phyloP scores from a whole-genome alignment of 768 basidiomycete species.

The Sutorius australiensis region DNA sequence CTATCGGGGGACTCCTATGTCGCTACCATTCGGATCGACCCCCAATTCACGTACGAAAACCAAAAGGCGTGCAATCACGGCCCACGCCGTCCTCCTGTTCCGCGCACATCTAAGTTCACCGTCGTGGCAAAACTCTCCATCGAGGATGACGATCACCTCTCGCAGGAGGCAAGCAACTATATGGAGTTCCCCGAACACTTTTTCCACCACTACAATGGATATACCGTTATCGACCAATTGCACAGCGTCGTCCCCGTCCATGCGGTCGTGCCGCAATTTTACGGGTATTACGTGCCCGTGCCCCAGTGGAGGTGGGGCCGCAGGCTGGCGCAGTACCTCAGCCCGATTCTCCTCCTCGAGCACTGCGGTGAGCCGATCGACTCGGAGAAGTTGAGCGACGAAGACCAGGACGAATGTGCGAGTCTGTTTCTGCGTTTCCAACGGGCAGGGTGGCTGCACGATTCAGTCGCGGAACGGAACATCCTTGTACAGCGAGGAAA shows the following conservation, averaged over 20 bases:
- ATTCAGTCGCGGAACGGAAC: constrained; percentile 42
- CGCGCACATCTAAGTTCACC: constrained; percentile 35
- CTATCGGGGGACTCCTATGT: not conserved
- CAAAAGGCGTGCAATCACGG: constrained; percentile 10
- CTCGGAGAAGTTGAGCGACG: constrained; percentile 26
- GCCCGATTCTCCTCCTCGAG: constrained; percentile 46
- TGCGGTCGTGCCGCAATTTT: constrained; percentile 60
- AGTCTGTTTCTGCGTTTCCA: constrained; percentile 42
- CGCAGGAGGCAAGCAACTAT: constrained; percentile 27
- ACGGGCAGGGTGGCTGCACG: constrained; percentile 35
- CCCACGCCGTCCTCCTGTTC: not conserved
- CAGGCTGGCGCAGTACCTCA: constrained; percentile 15
- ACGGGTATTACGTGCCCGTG: constrained; percentile 50
- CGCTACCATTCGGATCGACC: constrained; percentile 12
- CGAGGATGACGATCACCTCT: constrained; percentile 36
- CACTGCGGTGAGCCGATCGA: constrained; percentile 41
- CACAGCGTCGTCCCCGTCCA: constrained; percentile 43
- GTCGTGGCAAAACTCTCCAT: constrained; percentile 47
- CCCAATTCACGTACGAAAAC: constrained; percentile 11
- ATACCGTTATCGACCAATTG: constrained; percentile 26
- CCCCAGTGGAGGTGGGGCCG: not conserved
- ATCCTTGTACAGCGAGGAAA: constrained; percentile 43
- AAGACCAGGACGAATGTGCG: constrained; percentile 40
- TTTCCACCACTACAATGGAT: constrained; percentile 26
- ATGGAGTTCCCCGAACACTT: constrained; percentile 26